Percentiles rank a stretch among this genome's conserved stretches.
Conservation (phyloP, 306 rosid genomes). For the Rubus parviflorus region DNA sequence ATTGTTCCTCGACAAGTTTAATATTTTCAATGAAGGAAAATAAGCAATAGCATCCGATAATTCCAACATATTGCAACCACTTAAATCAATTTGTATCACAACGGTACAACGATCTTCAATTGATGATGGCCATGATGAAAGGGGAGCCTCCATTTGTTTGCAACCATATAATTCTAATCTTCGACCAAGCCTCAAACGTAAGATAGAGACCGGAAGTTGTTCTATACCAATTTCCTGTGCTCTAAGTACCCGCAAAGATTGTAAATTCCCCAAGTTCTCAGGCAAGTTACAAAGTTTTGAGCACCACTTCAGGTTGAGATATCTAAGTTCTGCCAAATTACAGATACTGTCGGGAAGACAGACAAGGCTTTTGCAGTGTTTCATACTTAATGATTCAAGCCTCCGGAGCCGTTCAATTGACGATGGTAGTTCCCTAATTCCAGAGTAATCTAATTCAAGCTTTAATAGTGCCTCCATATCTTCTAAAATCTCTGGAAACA, state of each 20-base stretch:
- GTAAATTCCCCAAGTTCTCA: background rate
- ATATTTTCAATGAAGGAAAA: too few relatives aligned
- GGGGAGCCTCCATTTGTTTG: background rate
- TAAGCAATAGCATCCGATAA: too few relatives aligned
- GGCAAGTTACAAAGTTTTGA: background rate
- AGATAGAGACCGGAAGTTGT: background rate
- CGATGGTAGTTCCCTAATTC: background rate
- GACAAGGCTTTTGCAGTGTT: background rate
- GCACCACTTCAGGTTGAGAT: background rate
- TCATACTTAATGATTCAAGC: background rate
- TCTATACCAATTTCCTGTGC: background rate
- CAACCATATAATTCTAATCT: background rate
- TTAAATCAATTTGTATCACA: too few relatives aligned
- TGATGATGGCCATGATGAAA: too few relatives aligned
- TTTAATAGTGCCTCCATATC: background rate
- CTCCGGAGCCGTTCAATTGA: background rate
- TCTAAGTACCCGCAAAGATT: background rate
- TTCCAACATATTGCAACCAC: too few relatives aligned
- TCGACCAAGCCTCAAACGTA: background rate
- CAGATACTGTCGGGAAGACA: background rate
- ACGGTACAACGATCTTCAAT: too few relatives aligned
- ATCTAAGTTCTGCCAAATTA: background rate
- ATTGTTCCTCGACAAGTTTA: too few relatives aligned
- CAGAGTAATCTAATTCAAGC: rapidly evolving
- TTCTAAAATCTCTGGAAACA: background rate